These are phyloP conservation scores for Phyllosticta capitalensis DNA, from an alignment of 2,329 filamentous ascomycete species.

Conservation along the genomic window DNA sequence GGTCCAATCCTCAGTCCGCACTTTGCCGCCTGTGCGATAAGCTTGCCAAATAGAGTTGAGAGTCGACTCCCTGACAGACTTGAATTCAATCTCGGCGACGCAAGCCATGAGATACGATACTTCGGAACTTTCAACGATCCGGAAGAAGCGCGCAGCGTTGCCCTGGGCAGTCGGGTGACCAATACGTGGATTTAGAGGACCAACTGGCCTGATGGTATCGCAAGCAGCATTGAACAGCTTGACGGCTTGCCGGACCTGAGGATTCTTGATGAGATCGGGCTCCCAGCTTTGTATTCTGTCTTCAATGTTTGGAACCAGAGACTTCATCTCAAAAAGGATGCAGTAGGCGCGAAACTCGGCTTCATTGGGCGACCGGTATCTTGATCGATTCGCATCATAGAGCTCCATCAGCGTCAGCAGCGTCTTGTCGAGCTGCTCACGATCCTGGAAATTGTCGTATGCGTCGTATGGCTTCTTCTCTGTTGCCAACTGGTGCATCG, in stretches of 20 bases:
- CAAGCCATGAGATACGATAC: conserved; percentile 56
- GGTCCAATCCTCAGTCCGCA: conserved; percentile 47
- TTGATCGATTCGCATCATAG: conserved; percentile 45
- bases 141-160: conserved; percentile 51
- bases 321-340: conserved; percentile 44
- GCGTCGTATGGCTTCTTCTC: conserved; percentile 19
- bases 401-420: conserved; percentile 52
- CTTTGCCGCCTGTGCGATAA: conserved; percentile 42
- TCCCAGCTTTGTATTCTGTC: conserved; percentile 50
- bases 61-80: conserved; percentile 46
- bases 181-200: conserved; percentile 40
- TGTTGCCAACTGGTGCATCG: conserved; percentile 49
- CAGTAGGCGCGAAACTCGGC: conserved; percentile 56
- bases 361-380: conserved; percentile 46
- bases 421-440: conserved; percentile 55
- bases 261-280: conserved; percentile 38
- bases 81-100: conserved; percentile 54
- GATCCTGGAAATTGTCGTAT: conserved; percentile 47
- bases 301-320: conserved; percentile 43
- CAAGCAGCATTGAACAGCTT: conserved; percentile 48
- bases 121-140: conserved; percentile 42
- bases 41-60: conserved; percentile 47
- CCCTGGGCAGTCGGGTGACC: conserved; percentile 47
- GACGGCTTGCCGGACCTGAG: conserved; percentile 46
- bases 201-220: conserved; percentile 43